Conservation (phyloP, 371 early-diverging fungal genomes). For the Syncephalastrum sp. region DNA sequence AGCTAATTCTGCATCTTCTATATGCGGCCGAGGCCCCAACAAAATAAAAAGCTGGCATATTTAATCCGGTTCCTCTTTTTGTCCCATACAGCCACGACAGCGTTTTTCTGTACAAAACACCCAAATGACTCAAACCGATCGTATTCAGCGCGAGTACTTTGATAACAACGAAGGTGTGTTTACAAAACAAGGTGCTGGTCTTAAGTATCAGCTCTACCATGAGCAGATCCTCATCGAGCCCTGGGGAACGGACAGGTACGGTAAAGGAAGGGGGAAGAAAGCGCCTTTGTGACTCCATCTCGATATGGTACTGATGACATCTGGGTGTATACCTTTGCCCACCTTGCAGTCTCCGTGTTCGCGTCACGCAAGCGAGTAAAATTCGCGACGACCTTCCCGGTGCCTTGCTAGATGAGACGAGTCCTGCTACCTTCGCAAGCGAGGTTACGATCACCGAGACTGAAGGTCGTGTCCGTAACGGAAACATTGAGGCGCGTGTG, state of each 20-base stretch:
- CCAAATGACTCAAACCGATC: too few relatives aligned
- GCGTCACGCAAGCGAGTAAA: slow-evolving; percentile 10
- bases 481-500: slow-evolving; percentile 18
- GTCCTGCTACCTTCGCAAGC: slow-evolving; percentile 3
- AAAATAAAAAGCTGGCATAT: too few relatives aligned
- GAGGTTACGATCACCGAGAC: slow-evolving; percentile 9
- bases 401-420: slow-evolving; percentile 13
- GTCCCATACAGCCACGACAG: not conserved
- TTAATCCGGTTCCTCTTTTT: too few relatives aligned
- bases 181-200: slow-evolving; percentile 3
- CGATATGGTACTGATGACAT: too few relatives aligned
- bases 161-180: slow-evolving; percentile 15
- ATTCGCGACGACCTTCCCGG: slow-evolving; percentile 16
- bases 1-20: too few relatives aligned
- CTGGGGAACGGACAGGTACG: slow-evolving; percentile 16
- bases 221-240: slow-evolving; percentile 13
- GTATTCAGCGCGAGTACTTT: slow-evolving; percentile 9
- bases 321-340: not conserved
- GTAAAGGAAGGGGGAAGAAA: not conserved
- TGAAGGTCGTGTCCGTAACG: slow-evolving; percentile 10
- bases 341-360: slow-evolving; percentile 13
- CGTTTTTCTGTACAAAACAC: too few relatives aligned
- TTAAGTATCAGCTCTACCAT: slow-evolving; percentile 14
- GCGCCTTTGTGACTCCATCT: too few relatives aligned
- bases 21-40: too few relatives aligned